Evolutionary conservation across 495 filamentous ascomycete species (phyloP).

Genomic region (Bombardia bombarda): DNA sequence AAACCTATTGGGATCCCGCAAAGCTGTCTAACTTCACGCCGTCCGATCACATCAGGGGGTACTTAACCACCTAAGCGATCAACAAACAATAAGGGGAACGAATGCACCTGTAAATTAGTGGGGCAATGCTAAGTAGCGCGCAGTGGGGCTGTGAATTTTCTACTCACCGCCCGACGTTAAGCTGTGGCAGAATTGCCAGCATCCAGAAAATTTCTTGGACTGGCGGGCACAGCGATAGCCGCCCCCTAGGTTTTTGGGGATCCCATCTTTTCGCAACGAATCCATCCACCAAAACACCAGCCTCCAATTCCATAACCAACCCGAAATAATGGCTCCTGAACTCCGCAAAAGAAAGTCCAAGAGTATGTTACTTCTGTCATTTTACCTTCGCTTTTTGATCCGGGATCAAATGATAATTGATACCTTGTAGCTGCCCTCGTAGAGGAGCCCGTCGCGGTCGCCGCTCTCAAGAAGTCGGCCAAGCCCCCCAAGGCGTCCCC

Average conservation of each 20-base stretch:
- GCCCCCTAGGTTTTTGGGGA: background rate
- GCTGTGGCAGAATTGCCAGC: background rate
- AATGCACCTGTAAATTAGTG: too few relatives aligned
- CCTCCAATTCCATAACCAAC: too few relatives aligned
- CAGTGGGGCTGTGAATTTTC: background rate
- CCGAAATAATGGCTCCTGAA: conserved; percentile 56
- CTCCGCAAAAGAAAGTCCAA: conserved; percentile 66
- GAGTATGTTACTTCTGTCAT: conserved; percentile 47
- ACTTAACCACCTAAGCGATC: too few relatives aligned
- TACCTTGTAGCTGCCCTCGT: conserved; percentile 31
- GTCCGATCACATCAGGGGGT: too few relatives aligned
- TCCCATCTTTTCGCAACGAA: background rate
- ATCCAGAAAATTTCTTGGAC: background rate
- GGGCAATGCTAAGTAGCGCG: too few relatives aligned
- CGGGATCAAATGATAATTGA: conserved; percentile 18
- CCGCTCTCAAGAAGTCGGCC: conserved; percentile 40
- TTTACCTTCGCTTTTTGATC: background rate
- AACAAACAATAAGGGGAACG: too few relatives aligned
- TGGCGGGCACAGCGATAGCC: background rate
- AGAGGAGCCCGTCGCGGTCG: conserved; percentile 34
- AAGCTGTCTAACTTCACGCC: too few relatives aligned
- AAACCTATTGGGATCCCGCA: too few relatives aligned
- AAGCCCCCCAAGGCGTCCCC: conserved; percentile 17
- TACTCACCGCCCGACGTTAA: background rate
- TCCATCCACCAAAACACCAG: background rate